Base-by-base conservation (phyloP, 495 filamentous ascomycete species). In the Durotheca rogersii region DNA sequence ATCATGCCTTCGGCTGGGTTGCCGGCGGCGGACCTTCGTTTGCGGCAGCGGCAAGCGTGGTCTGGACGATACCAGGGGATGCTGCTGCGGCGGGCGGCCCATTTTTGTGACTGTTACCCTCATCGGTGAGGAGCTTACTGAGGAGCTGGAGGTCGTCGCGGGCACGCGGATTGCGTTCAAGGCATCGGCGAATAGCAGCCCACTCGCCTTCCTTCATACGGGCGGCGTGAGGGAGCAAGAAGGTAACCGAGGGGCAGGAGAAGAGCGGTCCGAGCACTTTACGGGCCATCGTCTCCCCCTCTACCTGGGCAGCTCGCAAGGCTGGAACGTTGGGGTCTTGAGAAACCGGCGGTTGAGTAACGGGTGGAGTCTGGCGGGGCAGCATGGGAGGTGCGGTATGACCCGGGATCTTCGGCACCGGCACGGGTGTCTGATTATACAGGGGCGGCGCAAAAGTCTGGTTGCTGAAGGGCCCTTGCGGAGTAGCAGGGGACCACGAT, bases 151-250 rank as follows among this genome's bases (percentile, higher is more conserved):
- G 60, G 30, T 81, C 75, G 0, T 72, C 63, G 11, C 73, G 65
- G 0, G 76, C 63, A 27, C 57, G 60, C 1, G 77, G 78, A 34
- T 85, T 78, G 0, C 71, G 70, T 37, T 70, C 68, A 7, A 84
- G 70, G 16, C 86, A 81, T 38, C 76, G 73, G 29, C 75, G 73
- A 45, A 90, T 77, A 7, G 88, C 72, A 19, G 74, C 72, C 71
- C 88, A 81, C 61, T 90, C 85, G 2, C 68, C 66, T 10, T 76
- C 70, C 23, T 80, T 72, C 71, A 84, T 84, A 14, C 74, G 75
- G 4, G 79, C 80, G 1, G 82, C 82, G 41, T 86, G 81, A 7
- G 81, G 78, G 11, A 90, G 70, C 5, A 89, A 67, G 56, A 87
- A 81, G n/a, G 73, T 68, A 4, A 89, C 79, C 0, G 83, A 82